Evolutionary conservation across 1,139 yeast genomes (phyloP), one percentile per base, ranked within the genome.

Genomic region (Yamadazyma kanchanaburiensis): DNA sequence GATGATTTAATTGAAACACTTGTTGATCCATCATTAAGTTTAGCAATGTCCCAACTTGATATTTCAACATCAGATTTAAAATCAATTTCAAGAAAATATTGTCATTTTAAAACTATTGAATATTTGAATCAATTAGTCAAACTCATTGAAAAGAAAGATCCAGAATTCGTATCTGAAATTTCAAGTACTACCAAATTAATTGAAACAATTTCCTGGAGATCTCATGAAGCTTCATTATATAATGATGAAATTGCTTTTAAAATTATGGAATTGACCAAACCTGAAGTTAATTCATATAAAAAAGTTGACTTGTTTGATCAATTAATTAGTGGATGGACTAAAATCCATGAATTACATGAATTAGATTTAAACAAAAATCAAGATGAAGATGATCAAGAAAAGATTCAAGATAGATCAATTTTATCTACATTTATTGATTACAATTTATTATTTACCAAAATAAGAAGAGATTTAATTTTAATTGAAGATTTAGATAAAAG

Each of bases 211-310:
- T 49, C 60, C 21, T 89, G 96, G 96, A 71, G 94, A 51, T 63
- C 70, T 25, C 87, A 84, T 55, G 60, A 64, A n/a, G 95, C 96
- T 1, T 49, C 49, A 6, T 66, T 89, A 20, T 64, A 68, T 41
- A 85, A 85, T 43, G 83, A 85, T 29, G 91, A 86, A 39, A 66
- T 87, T 26, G 84, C 94, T 0, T 72, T 73, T 45, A 67, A 70
- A 17, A 65, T 82, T 27, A 60, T 70, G 60, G 53, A 70, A 20
- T 59, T 62, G 42, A 55, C 70, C 34, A 43, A 58, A 25, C 44
- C 64, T 35, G 48, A 49, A 17, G 51, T 57, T 51, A 33, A 43
- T 21, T 33, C 33, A 6, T 50, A 39, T 30, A 37, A 32, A 17
- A 49, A 51, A 24, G 46, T 58, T 9, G 53, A 57, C 35, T 48